Percentiles rank a stretch among this genome's conserved stretches.
These are phyloP conservation scores for Botrytis fragariae DNA, from an alignment of 2,329 filamentous ascomycete species.

Conservation along the genomic window DNA sequence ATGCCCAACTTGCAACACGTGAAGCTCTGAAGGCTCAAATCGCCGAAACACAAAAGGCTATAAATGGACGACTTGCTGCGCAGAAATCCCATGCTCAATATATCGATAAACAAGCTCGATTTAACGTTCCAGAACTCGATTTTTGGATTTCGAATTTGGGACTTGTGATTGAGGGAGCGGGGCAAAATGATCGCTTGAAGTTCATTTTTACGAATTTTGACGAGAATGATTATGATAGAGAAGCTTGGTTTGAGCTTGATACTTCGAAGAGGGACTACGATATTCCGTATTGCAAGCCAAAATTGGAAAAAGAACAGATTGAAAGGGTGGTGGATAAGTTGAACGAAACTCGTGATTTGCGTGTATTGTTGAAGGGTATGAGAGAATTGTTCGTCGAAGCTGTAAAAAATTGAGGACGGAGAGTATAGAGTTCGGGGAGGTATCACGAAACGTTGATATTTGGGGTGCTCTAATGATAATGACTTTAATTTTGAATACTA, in stretches of 20 bases:
- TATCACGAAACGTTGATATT: not conserved
- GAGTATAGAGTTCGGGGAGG: not conserved
- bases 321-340: slow-evolving; percentile 74
- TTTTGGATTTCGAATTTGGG: slow-evolving; percentile 95
- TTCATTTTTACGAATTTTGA: slow-evolving; percentile 87
- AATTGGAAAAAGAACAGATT: slow-evolving; percentile 74
- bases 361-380: slow-evolving; percentile 76
- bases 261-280: slow-evolving; percentile 81
- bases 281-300: slow-evolving; percentile 76
- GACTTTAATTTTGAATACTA: not conserved
- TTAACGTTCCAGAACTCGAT: slow-evolving; percentile 89
- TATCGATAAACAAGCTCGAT: slow-evolving; percentile 77
- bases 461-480: not conserved
- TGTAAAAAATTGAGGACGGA: slow-evolving; percentile 43
- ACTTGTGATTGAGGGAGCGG: slow-evolving; percentile 84
- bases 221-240: slow-evolving; percentile 81
- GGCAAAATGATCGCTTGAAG: slow-evolving; percentile 78
- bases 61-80: slow-evolving; percentile 66
- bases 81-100: slow-evolving; percentile 70
- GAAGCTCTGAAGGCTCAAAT: slow-evolving; percentile 61
- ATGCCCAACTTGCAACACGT: slow-evolving; percentile 56
- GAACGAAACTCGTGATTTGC: slow-evolving; percentile 76
- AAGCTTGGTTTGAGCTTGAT: slow-evolving; percentile 91
- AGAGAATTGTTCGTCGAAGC: slow-evolving; percentile 71
- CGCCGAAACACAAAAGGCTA: slow-evolving; percentile 65